These are phyloP conservation scores for Nectriaceae sp. DNA, from an alignment of 2,329 filamentous ascomycete genomes.

Conservation along the genomic window DNA sequence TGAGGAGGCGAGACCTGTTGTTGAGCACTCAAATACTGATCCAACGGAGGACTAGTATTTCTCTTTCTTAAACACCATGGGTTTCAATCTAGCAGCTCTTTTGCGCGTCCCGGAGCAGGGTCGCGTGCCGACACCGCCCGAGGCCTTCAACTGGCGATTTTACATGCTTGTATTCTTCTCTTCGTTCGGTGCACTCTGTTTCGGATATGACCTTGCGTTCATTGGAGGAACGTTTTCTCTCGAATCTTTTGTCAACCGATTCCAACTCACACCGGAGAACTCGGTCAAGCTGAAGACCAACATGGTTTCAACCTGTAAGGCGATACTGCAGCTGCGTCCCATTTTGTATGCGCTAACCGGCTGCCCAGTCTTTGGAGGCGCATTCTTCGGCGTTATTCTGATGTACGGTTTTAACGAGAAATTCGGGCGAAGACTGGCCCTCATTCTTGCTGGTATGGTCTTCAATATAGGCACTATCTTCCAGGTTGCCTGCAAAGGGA, in stretches of 20 bases:
- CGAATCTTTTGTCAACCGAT: conserved; percentile 17
- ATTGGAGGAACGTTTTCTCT: conserved; percentile 26
- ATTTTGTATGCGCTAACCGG: too few relatives aligned
- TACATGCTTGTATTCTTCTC: conserved; percentile 24
- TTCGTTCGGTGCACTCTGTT: conserved; percentile 27
- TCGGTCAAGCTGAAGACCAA: too few relatives aligned
- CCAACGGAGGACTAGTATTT: too few relatives aligned
- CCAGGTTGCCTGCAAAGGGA: conserved; percentile 45
- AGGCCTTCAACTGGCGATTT: conserved; percentile 30
- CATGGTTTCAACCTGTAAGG: too few relatives aligned
- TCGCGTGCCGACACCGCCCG: conserved; percentile 8
- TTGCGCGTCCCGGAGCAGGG: too few relatives aligned
- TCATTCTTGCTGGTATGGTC: conserved; percentile 52
- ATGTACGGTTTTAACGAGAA: conserved; percentile 57
- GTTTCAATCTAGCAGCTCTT: not conserved
- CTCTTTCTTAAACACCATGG: too few relatives aligned
- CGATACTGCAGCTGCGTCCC: too few relatives aligned
- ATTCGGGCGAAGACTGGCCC: conserved; percentile 53
- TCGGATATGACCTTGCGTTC: conserved; percentile 23
- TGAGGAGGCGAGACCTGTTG: too few relatives aligned
- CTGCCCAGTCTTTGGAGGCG: too few relatives aligned
- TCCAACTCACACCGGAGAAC: too few relatives aligned
- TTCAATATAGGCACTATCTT: conserved; percentile 52
- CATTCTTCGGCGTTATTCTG: conserved; percentile 55
- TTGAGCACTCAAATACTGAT: too few relatives aligned